Base-by-base conservation (phyloP, 208 protist species). In the Sergeia podlipaevii region DNA sequence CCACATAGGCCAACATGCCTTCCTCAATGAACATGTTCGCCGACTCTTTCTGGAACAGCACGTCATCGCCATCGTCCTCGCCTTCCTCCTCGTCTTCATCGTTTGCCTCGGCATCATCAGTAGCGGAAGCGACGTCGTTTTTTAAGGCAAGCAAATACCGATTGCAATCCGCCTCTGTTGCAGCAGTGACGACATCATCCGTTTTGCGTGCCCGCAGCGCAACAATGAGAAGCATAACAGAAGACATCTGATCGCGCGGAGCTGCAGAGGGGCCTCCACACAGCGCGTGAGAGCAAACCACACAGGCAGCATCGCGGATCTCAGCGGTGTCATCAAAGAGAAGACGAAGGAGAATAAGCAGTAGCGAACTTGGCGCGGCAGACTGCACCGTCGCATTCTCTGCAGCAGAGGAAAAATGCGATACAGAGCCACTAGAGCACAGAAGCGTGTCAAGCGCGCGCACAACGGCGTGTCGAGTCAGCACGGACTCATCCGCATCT, bases 11-110 rank as follows among this genome's bases (percentile, higher is more conserved):
- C 18, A 95, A 43, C 8, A 89, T 45, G 4, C 71, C 60, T 4
- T 57, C 64, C 54, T 96, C 89, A 3, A 69, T 68, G 53, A 89
- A 96, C 73, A 96, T 79, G 61, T 96, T 96, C 3, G 78, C 85
- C 13, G 71, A 69, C 45, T 96, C 85, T 63, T 88, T 85, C 46
- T 90, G 66, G 61, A 96, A 96, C 11, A 96, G 64, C 2, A 91
- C 77, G 18, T 85, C 82, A n/a, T 71, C 76, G 18, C 65, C 80
- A 0, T 60, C 57, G 6, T 41, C 59, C 0, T 59, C 50, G 0
- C 55, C 55, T 6, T 44, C 57, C 2, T 60, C 60, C 27, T 28
- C 48, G 27, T 70, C 60, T 4, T 62, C 57, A n/a, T n/a, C n/a
- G 34, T 60, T 49, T 8, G 20, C 57, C 42, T 69, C 54, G 1